Base-by-base conservation (phyloP, 2,329 filamentous ascomycete genomes). In the Periglandula ipomoeae region DNA sequence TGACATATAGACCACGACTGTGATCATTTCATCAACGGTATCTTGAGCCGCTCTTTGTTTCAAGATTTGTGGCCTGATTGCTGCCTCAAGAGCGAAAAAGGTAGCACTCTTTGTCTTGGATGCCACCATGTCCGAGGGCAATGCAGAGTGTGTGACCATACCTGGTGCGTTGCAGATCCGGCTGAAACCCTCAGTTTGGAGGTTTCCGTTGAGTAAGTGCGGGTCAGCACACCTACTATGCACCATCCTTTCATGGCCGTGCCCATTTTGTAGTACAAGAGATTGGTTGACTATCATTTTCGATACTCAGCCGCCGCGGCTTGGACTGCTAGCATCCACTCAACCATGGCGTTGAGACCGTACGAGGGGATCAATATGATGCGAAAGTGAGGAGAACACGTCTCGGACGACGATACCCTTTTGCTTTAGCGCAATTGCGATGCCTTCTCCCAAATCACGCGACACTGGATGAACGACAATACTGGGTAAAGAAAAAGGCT, bases 141-240 rank as follows among this genome's bases (percentile, higher is more conserved):
- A 13, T 44, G 27, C 30, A 44, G 10, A 27, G 19, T 24, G 30
- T 27, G 20, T 44, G 30, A n/a, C 20, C 30, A 19, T 10, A 32
- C 30, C 17, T 34, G 42, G 20, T 44, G 42, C 30, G 34, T 44
- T 44, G 42, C 42, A 24, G 27, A 44, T 43, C 23, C 19, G 30
- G 30, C 30, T 37, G 30, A 23, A 7, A 20, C 20, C 13, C 24
- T 17, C 34, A 32, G 15, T 32, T 32, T 10, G 30, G 30, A 13
- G 15, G 30, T 32, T 15, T 4, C 30, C 30, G 30, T 32, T 32
- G 30, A 32, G 15, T 10, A 32, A 15, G 30, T 32, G 30, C 3
- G 30, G 30, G 30, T 32, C 15, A 3, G 11, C 30, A 32, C 30
- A 32, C 30, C 11, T 32, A 3, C 30, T 15, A 32, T 11, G 30